Percentiles rank a stretch among this genome's conserved stretches.
Conservation (phyloP, 495 filamentous ascomycete genomes). For the Aeminium ludgeri region DNA sequence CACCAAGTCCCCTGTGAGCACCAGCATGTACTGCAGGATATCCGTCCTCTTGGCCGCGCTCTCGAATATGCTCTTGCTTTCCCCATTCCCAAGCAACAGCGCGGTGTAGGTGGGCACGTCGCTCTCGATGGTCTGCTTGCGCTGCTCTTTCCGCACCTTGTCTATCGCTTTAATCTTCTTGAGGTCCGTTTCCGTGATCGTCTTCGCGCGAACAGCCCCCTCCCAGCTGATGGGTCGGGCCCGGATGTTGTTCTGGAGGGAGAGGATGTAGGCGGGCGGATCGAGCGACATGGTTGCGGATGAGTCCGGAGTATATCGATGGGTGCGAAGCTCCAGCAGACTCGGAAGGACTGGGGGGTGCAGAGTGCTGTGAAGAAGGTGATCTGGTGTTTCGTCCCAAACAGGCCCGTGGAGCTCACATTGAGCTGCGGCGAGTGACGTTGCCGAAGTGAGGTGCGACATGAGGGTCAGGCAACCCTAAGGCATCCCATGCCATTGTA, state of each 20-base stretch:
- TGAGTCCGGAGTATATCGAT: neutral
- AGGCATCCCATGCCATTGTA: too few species aligned
- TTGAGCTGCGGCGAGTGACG: too few species aligned
- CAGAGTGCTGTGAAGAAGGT: too few species aligned
- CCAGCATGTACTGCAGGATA: constrained; percentile 87
- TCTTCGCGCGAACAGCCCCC: constrained; percentile 81
- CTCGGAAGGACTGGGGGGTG: too few species aligned
- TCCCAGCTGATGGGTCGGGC: constrained; percentile 93
- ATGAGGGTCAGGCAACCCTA: too few species aligned
- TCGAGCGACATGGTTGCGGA: constrained; percentile 60
- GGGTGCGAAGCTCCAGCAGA: too few species aligned
- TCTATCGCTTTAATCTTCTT: constrained; percentile 95
- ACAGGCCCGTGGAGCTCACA: too few species aligned
- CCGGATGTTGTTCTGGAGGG: constrained; percentile 88
- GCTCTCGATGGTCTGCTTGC: constrained; percentile 60
- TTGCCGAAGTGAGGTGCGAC: too few species aligned
- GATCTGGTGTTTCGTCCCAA: too few species aligned
- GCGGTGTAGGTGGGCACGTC: constrained; percentile 62
- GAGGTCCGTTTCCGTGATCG: constrained; percentile 84
- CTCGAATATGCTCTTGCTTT: constrained; percentile 62
- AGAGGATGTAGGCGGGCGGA: constrained; percentile 74
- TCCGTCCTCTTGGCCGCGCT: constrained; percentile 61
- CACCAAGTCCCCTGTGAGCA: constrained; percentile 73
- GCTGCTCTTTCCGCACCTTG: constrained; percentile 81
- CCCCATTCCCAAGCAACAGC: constrained; percentile 59